Evolutionary conservation across 169 alveolate species (phyloP).

Genomic region (Cryptosporidium sp.): DNA sequence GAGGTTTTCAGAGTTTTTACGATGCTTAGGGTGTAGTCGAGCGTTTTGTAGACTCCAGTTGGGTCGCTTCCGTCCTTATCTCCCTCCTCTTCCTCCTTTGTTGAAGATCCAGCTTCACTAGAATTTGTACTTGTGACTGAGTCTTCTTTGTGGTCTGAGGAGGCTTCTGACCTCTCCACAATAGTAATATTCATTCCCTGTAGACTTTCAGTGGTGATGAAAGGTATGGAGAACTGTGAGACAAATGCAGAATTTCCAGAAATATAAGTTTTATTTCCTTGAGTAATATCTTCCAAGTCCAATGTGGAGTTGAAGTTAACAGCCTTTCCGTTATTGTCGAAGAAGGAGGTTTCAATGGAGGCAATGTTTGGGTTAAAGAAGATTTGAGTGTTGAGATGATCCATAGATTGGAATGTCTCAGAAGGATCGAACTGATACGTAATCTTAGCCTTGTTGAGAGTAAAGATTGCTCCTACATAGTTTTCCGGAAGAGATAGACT

Average conservation of each 20-base stretch:
- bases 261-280: not conserved
- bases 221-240: constrained; percentile 67
- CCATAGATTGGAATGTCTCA: constrained; percentile 36
- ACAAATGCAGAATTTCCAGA: constrained; percentile 28
- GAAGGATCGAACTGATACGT: constrained; percentile 61
- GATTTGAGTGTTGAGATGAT: not conserved
- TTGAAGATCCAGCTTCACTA: not conserved
- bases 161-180: not conserved
- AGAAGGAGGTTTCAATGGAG: constrained; percentile 15
- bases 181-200: constrained; percentile 16
- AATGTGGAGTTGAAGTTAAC: not conserved
- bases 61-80: not conserved
- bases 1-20: not conserved
- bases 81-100: not conserved
- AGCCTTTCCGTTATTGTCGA: constrained; percentile 13
- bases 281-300: not conserved
- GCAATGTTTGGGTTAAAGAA: constrained; percentile 48
- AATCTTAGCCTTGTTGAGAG: constrained; percentile 45
- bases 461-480: constrained; percentile 31
- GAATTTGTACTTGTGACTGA: not conserved
- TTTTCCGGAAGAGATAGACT: constrained; percentile 17
- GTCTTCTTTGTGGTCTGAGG: not conserved
- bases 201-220: constrained; percentile 57
- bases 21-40: constrained; percentile 19
- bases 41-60: not conserved